Percentiles rank a stretch among this genome's conserved stretches.
These are phyloP conservation scores for Oropetium thomaeum DNA, from an alignment of 176 grass and related monocot genomes.

Conservation along the genomic window DNA sequence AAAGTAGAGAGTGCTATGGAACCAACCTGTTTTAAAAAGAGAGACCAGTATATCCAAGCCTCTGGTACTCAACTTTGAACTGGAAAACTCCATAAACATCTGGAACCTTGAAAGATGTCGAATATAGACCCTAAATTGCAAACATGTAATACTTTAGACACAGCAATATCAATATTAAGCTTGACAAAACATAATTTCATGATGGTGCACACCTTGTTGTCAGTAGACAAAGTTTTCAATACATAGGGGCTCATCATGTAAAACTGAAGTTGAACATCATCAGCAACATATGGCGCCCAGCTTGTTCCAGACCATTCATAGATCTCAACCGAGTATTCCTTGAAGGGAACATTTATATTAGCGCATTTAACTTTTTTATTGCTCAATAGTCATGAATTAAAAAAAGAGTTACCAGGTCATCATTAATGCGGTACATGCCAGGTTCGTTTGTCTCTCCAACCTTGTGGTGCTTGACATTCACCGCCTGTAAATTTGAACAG, in stretches of 20 bases:
- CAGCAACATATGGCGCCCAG: slow-evolving; percentile 89
- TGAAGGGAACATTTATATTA: slow-evolving; percentile 35
- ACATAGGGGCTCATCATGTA: slow-evolving; percentile 99
- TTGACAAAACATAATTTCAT: slow-evolving; percentile 5
- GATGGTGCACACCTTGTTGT: slow-evolving; percentile 52
- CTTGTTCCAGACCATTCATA: slow-evolving; percentile 98
- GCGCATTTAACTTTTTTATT: slow-evolving; percentile 8
- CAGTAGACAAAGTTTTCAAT: slow-evolving; percentile 72
- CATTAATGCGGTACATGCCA: slow-evolving; percentile 92
- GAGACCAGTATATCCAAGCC: slow-evolving; percentile 86
- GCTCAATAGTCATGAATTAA: slow-evolving; percentile 15
- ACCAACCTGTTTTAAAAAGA: slow-evolving; percentile 92
- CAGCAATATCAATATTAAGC: slow-evolving; percentile 23
- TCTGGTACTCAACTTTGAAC: slow-evolving; percentile 94
- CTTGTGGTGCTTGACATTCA: slow-evolving; percentile 84
- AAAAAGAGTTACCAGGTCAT: slow-evolving; percentile 85
- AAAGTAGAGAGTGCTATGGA: slow-evolving; percentile 1
- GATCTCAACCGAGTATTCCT: slow-evolving; percentile 98
- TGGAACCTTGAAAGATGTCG: slow-evolving; percentile 92
- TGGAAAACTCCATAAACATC: slow-evolving; percentile 99
- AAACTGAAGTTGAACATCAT: slow-evolving; percentile 99
- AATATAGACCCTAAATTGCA: slow-evolving; percentile 64
- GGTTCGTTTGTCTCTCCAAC: slow-evolving; percentile 82
- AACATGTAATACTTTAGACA: slow-evolving; percentile 25
- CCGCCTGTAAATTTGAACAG: slow-evolving; percentile 44